Conservation (phyloP, 2,329 filamentous ascomycete species). For the Pseudohalonectria lignicola region DNA sequence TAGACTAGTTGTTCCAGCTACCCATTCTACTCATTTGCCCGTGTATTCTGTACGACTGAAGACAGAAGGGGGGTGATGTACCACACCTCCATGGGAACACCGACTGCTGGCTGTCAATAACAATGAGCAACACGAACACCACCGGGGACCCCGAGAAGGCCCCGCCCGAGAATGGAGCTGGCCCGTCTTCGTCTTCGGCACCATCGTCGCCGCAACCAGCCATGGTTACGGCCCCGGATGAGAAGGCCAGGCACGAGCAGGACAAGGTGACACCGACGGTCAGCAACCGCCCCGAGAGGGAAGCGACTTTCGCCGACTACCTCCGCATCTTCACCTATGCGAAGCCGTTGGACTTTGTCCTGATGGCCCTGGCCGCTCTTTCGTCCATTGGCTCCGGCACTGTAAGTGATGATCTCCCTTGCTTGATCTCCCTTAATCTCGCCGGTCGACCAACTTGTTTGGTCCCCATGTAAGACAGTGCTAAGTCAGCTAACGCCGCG, state of each 20-base stretch:
- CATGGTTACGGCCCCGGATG: background rate
- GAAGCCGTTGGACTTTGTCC: conserved; percentile 36
- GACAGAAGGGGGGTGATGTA: no score
- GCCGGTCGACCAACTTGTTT: no score
- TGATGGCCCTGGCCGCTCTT: conserved; percentile 33
- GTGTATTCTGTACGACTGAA: no score
- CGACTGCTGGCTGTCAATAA: no score
- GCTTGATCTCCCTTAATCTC: background rate
- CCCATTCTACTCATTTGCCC: no score
- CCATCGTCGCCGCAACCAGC: background rate
- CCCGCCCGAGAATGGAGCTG: background rate
- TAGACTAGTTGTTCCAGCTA: no score
- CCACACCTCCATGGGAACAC: no score
- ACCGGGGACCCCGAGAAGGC: background rate
- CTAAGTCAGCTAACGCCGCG: background rate
- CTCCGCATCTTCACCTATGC: conserved; percentile 43
- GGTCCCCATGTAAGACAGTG: conserved; percentile 2
- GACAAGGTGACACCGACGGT: conserved; percentile 16
- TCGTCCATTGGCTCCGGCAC: conserved; percentile 40
- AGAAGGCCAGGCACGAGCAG: conserved; percentile 8
- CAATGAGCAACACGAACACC: background rate
- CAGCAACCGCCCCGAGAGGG: conserved; percentile 29
- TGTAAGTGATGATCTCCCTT: conserved; percentile 14
- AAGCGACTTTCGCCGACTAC: conserved; percentile 34
- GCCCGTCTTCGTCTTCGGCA: background rate